Evolutionary conservation across 2,329 filamentous ascomycete species (phyloP).

Genomic region (Aspergillus udagawae): DNA sequence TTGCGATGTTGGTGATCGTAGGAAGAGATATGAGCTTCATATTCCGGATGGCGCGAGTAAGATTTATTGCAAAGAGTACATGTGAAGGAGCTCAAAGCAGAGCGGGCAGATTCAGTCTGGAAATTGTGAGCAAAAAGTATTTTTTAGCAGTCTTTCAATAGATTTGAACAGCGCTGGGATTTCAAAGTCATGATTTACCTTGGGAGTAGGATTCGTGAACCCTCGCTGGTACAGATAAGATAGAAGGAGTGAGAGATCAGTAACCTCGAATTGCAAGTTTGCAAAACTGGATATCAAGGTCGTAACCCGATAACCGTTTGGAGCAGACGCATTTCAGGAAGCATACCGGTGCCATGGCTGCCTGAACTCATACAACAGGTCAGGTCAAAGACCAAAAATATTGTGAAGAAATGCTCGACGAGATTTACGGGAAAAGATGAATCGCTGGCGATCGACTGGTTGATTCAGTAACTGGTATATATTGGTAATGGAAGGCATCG

Average conservation of each 20-base stretch:
- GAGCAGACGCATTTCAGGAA: neutral
- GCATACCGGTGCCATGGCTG: neutral
- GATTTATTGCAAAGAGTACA: constrained; percentile 88
- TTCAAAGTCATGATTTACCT: constrained; percentile 26
- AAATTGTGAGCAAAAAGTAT: neutral
- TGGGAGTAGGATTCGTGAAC: constrained; percentile 45
- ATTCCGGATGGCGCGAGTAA: constrained; percentile 92
- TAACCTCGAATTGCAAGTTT: neutral
- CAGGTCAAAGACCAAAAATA: neutral
- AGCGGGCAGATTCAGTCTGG: constrained; percentile 62
- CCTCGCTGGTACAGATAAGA: constrained; percentile 36
- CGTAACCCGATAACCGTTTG: neutral
- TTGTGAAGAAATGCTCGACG: neutral
- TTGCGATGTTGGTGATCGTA: constrained; percentile 97
- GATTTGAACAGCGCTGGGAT: neutral
- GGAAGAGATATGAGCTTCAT: constrained; percentile 86
- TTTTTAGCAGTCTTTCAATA: neutral
- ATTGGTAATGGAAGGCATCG: neutral
- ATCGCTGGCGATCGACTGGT: neutral
- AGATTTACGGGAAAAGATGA: neutral
- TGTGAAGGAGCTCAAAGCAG: constrained; percentile 76
- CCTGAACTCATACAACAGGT: neutral
- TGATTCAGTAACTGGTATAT: neutral
- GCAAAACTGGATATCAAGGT: neutral
- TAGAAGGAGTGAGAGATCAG: constrained; percentile 1